These are phyloP conservation scores for Alternaria hordeiaustralica DNA, from an alignment of 2,329 filamentous ascomycete genomes.

Conservation along the genomic window DNA sequence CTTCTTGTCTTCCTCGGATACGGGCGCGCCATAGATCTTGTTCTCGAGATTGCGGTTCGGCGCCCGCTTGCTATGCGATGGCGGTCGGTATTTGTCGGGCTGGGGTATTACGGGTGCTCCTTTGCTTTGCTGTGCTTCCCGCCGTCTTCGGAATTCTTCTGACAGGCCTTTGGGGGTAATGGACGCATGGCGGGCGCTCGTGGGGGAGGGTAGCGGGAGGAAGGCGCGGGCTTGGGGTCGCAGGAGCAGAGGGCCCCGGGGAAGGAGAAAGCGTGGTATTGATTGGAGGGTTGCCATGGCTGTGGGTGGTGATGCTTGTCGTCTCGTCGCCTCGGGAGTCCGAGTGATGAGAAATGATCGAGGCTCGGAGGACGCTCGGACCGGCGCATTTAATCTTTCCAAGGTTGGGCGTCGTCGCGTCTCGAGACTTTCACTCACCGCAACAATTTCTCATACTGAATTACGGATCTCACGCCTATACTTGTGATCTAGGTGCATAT, in stretches of 20 bases:
- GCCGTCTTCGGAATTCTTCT: constrained; percentile 37
- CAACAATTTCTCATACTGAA: background rate
- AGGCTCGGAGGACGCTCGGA: constrained; percentile 22
- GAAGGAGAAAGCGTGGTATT: constrained; percentile 46
- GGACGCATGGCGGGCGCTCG: constrained; percentile 43
- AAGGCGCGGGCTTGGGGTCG: constrained; percentile 29
- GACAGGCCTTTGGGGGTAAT: constrained; percentile 34
- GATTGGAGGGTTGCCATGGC: constrained; percentile 42
- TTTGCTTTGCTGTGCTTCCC: constrained; percentile 41
- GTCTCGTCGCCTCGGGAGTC: constrained; percentile 26
- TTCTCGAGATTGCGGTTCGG: constrained; percentile 62
- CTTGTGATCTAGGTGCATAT: background rate
- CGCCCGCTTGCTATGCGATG: constrained; percentile 81
- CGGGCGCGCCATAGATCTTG: constrained; percentile 75
- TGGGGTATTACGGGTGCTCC: constrained; percentile 71
- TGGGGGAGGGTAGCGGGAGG: constrained; percentile 20
- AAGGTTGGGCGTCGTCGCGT: background rate
- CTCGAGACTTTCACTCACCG: background rate
- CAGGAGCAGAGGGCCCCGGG: constrained; percentile 32
- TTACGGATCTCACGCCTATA: background rate
- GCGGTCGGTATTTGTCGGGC: constrained; percentile 87
- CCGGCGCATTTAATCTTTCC: constrained; percentile 12
- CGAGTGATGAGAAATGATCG: constrained; percentile 14
- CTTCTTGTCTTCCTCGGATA: constrained; percentile 69
- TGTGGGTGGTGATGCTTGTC: constrained; percentile 19